Evolutionary conservation across 768 basidiomycete genomes (phyloP).

Genomic region (Pleurotus tuber-regium): DNA sequence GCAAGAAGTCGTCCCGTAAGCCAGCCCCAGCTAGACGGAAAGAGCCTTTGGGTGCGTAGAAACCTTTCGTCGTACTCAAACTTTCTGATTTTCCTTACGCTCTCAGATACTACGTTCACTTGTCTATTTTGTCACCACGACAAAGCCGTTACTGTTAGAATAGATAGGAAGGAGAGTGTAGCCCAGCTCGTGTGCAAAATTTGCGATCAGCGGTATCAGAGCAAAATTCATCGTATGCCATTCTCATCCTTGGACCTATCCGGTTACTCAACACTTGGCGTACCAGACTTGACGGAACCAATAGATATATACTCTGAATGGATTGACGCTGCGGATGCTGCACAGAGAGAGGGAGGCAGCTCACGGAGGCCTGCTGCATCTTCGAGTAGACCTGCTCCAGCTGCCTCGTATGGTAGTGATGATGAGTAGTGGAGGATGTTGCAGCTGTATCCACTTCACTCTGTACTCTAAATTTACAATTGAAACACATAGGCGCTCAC

Average conservation of each 20-base stretch:
- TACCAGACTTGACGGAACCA: constrained; percentile 77
- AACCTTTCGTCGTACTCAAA: background rate
- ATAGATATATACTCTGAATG: constrained; percentile 91
- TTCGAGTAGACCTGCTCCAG: constrained; percentile 48
- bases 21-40: constrained; percentile 65
- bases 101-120: constrained; percentile 75
- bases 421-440: constrained; percentile 34
- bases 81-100: too few relatives aligned
- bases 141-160: constrained; percentile 80
- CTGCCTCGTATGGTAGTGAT: constrained; percentile 46
- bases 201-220: constrained; percentile 85
- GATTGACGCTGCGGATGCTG: constrained; percentile 87
- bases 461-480: too few relatives aligned
- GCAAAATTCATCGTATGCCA: constrained; percentile 75
- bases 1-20: constrained; percentile 87
- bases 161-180: constrained; percentile 84
- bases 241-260: constrained; percentile 3
- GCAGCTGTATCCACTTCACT: too few relatives aligned
- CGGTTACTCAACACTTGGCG: constrained; percentile 10
- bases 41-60: constrained; percentile 66
- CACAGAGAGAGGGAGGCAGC: constrained; percentile 59
- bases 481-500: background rate
- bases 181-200: constrained; percentile 80
- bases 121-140: constrained; percentile 91
- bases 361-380: constrained; percentile 49